These are phyloP conservation scores for Brassica rapa DNA, from an alignment of 345 rosid species.

Conservation along the genomic window DNA sequence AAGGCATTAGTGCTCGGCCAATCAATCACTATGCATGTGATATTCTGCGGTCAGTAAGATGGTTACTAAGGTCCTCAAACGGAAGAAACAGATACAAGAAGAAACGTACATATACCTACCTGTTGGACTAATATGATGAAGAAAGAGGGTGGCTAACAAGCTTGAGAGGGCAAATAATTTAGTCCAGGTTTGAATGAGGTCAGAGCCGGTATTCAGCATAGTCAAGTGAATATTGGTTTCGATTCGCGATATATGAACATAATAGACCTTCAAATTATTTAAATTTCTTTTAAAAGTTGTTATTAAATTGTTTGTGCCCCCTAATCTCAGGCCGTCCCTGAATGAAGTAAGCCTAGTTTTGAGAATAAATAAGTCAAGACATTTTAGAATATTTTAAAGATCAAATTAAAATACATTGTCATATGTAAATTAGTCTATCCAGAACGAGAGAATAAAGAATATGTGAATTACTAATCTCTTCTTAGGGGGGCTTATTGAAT, in stretches of 20 bases:
- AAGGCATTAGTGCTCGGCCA: constrained; percentile 48
- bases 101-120: constrained; percentile 25
- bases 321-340: too few species aligned
- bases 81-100: not conserved
- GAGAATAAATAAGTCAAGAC: too few species aligned
- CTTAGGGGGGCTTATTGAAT: too few species aligned
- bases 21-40: constrained; percentile 56
- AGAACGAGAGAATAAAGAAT: too few species aligned
- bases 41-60: constrained; percentile 42
- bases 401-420: not conserved
- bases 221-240: too few species aligned
- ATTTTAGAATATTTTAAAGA: too few species aligned
- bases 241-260: too few species aligned
- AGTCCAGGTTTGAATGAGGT: not conserved
- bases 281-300: too few species aligned
- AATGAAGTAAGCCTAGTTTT: not conserved
- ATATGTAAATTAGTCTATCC: too few species aligned
- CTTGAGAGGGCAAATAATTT: not conserved
- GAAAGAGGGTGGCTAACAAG: not conserved
- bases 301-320: too few species aligned
- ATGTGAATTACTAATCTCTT: not conserved
- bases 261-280: too few species aligned
- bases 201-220: too few species aligned
- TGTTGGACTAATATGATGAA: not conserved
- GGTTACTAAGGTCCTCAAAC: not conserved